These are phyloP conservation scores for Lineolata rhizophorae DNA, from an alignment of 495 filamentous ascomycete species.

Conservation along the genomic window DNA sequence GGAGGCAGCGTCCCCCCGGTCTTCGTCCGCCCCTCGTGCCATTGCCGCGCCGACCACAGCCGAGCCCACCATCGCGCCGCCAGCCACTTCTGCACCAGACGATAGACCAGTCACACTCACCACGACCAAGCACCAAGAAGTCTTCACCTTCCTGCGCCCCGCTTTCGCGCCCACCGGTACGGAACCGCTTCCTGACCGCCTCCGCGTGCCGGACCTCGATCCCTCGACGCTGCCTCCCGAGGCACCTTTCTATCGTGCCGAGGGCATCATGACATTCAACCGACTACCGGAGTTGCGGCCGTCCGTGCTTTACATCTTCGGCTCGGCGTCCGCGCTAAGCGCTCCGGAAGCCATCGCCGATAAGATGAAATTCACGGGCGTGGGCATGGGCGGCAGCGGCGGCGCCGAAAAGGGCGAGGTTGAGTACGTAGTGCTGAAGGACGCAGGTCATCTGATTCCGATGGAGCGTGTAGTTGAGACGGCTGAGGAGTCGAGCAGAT, in stretches of 20 bases:
- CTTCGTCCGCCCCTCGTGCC: constrained; percentile 7
- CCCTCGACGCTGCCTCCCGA: constrained; percentile 10
- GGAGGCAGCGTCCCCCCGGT: constrained; percentile 7
- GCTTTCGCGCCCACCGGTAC: constrained; percentile 10
- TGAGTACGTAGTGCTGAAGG: constrained; percentile 37
- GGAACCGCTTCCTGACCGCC: constrained; percentile 15
- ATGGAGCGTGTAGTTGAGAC: constrained; percentile 52
- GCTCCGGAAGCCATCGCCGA: constrained; percentile 23
- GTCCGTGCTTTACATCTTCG: constrained; percentile 69
- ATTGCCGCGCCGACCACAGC: constrained; percentile 7
- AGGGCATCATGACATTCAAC: constrained; percentile 36
- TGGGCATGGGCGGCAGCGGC: constrained; percentile 45
- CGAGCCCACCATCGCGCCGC: no score
- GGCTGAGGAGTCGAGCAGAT: constrained; percentile 33
- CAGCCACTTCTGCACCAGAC: no score
- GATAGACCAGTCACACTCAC: constrained; percentile 17
- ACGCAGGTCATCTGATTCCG: constrained; percentile 61
- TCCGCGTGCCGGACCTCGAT: constrained; percentile 17
- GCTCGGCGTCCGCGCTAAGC: constrained; percentile 38
- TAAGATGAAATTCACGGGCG: constrained; percentile 43
- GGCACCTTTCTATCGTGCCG: constrained; percentile 62
- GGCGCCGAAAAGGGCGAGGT: constrained; percentile 46
- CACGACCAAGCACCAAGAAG: constrained; percentile 21
- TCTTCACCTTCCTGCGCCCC: constrained; percentile 19
- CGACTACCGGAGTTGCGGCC: constrained; percentile 51